A percentile compares a stretch with the other conserved stretches of the same genome.
phyloP scores from a whole-genome alignment of 2,329 filamentous ascomycete species.

The Aspergillus sp. region DNA sequence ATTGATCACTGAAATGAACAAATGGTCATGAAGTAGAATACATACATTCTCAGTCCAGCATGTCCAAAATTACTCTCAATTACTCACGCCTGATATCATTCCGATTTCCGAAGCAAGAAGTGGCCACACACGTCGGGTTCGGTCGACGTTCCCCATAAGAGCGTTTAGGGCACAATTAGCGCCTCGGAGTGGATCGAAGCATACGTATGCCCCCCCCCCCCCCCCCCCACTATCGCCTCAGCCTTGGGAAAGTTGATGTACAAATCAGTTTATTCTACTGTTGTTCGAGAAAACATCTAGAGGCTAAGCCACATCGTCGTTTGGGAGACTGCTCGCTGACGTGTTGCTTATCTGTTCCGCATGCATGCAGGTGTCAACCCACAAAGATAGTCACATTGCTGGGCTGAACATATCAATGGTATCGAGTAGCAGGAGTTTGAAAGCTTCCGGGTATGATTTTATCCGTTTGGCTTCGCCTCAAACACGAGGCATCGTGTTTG shows the following conservation, averaged over 20 bases:
- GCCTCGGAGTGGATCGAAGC: slow-evolving; percentile 6
- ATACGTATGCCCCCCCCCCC: slow-evolving; percentile 4
- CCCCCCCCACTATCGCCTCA: not conserved
- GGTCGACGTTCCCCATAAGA: not conserved
- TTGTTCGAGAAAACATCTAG: not conserved
- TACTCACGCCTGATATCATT: not conserved
- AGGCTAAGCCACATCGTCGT: not conserved
- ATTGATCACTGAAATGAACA: too few relatives aligned
- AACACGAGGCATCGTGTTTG: not conserved
- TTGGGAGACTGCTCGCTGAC: not conserved
- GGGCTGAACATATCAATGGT: not conserved
- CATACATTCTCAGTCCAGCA: too few relatives aligned
- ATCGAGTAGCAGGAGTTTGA: not conserved
- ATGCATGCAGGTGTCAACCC: not conserved
- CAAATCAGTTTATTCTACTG: not conserved
- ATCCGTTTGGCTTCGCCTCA: not conserved
- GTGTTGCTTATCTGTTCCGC: not conserved
- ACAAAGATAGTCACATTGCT: not conserved
- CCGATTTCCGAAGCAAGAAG: not conserved
- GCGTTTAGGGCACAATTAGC: slow-evolving; percentile 4
- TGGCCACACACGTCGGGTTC: not conserved
- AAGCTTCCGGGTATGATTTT: not conserved
- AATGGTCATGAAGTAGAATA: too few relatives aligned
- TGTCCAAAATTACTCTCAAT: too few relatives aligned
- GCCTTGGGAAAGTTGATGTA: not conserved